Evolutionary conservation across 768 basidiomycete genomes (phyloP), one percentile per base, ranked within the genome.

Genomic region (Wakefieldia striispora): DNA sequence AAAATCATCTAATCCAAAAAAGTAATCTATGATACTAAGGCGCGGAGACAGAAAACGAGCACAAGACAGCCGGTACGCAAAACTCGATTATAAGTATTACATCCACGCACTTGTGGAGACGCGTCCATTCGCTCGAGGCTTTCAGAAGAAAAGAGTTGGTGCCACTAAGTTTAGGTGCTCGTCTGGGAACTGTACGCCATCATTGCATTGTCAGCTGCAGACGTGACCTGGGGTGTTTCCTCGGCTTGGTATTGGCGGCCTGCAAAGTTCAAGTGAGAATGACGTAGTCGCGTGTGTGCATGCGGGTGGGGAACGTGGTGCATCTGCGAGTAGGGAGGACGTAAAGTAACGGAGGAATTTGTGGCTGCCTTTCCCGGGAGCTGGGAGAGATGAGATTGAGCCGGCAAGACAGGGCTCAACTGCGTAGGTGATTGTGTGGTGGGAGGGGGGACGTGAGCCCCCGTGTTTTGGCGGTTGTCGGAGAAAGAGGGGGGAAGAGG

Each of bases 281-380:
- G 83, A 54, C 84, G 87, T 54, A 86, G 84, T 29, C 85, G 78
- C 0, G 86, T 82, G 57, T 89, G 86, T 0, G 86, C 84, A 50
- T 88, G 87, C 2, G 87, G 85, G 55, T 88, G 87, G 2, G 87
- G 84, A 39, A 89, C 84, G 55, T 88, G 88, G 58, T 89, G 87
- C 84, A 90, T 86, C 60, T 79, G 83, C 20, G 78, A 67, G 61
- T 83, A 88, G 16, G 83, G 79, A n/a, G 81, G 69, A 46, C 77
- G 81, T 24, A 86, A 70, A 2, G 77, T 72, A 29, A 81, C 72
- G 5, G 76, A 68, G 20, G 71, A 61, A 42, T 69, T 64, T 51
- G 59, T 66, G 55, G 71, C 61, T 6, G 42, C 26, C 59, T 75
- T 67, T 53, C 61, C 45, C 4, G 47, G 24, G n/a, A 67, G 67